These are phyloP conservation scores for Parachlorella kessleri DNA, from an alignment of 139 green algal species.

Conservation along the genomic window DNA sequence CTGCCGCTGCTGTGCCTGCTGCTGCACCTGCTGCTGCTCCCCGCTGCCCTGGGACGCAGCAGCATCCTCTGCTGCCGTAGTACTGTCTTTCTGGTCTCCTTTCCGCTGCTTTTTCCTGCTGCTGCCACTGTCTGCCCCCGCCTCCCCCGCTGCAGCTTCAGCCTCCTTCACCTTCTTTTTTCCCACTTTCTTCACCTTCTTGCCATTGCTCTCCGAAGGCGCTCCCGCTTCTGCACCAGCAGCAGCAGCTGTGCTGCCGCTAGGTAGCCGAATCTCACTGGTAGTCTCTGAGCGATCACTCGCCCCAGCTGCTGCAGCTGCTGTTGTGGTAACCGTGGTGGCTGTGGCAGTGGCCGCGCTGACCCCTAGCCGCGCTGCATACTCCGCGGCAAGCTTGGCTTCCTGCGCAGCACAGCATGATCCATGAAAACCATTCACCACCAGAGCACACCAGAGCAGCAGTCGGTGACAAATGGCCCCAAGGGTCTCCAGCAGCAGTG, in stretches of 20 bases:
- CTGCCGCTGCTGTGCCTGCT: neutral
- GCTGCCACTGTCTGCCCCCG: constrained; percentile 2
- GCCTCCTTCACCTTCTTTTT: constrained; percentile 16
- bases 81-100: neutral
- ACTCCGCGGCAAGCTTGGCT: constrained; percentile 9
- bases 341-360: constrained; percentile 4
- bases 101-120: neutral
- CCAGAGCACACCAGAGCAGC: no score
- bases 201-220: constrained; percentile 1
- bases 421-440: no score
- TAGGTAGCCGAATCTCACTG: no score
- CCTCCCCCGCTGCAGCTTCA: neutral
- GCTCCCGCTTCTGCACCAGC: no score
- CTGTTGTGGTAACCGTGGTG: neutral
- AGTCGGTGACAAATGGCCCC: no score
- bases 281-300: neutral
- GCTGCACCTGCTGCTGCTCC: neutral
- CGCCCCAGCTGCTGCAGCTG: no score
- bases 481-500: no score
- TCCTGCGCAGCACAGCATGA: constrained; percentile 48
- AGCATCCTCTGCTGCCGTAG: no score
- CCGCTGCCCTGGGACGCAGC: neutral
- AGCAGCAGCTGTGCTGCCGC: no score
- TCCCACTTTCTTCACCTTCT: constrained; percentile 11
- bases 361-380: neutral